Evolutionary conservation across 2,329 filamentous ascomycete genomes (phyloP), one percentile per base, ranked within the genome.

Genomic region (Aspergillus sp.): DNA sequence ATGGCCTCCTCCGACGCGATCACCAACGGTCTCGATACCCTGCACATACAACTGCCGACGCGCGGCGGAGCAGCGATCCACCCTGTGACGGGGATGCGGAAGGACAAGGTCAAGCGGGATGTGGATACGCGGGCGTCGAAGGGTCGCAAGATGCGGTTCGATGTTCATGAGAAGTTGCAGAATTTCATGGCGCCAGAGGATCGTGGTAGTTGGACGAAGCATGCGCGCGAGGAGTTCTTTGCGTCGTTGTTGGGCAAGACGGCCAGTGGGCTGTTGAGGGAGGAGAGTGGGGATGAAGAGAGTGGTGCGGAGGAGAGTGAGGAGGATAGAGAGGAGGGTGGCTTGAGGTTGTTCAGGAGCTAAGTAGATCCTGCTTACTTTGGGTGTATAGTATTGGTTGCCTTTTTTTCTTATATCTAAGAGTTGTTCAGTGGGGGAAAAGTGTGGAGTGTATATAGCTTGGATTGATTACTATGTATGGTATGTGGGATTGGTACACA

Each of bases 161-260:
- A 91, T 15, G 92, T 97, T 49, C 93, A 98, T 73, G 94, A 98
- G 80, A 98, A 98, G 81, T 77, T 99, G 71, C 91, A 96, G 79
- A 97, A 97, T 76, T 98, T 98, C 73, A 97, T 97, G 92, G 93
- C 93, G 10, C 88, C 92, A 0, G 92, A 97, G 74, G 90, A 96
- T 73, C 83, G 91, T 56, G 84, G 89, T 3, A 78, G 76, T 15
- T 99, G 95, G 95, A 90, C 91, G 63, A 87, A 89, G 66, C 84
- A 86, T 61, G 92, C 93, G 58, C 86, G 92, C 61, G 91, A 95
- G 39, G 80, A 82, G 59, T 86, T 94, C 75, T 93, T 93, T 72
- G 87, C 87, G 13, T 89, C 88, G 25, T 75, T 93, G 64, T 86
- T 94, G 64, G 90, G 90, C 0, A 73, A 69, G 59, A 75, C 73